Percentiles rank a stretch among this genome's conserved stretches.
Evolutionary conservation across 805 yeast species (phyloP).

Genomic region (Spathaspora girioi): DNA sequence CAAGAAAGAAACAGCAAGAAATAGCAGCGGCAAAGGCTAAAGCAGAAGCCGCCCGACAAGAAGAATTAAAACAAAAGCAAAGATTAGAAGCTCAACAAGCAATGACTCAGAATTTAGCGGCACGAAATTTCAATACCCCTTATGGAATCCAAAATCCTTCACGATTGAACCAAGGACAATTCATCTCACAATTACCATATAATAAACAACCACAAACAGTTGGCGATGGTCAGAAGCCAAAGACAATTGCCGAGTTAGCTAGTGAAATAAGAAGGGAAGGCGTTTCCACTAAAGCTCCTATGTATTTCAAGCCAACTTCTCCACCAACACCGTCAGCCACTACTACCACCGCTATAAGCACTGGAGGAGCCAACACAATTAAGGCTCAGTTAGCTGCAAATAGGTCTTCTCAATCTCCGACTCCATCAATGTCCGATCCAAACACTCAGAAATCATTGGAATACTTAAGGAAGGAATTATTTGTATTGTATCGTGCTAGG

Average conservation of each 20-base stretch:
- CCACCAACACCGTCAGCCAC: constrained; percentile 7
- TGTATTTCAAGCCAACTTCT: constrained; percentile 25
- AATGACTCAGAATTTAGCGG: constrained; percentile 17
- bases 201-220: constrained; percentile 4
- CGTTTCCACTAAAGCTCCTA: constrained; percentile 25
- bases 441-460: constrained; percentile 60
- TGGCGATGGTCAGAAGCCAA: constrained; percentile 24
- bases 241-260: constrained; percentile 41
- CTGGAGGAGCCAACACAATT: constrained; percentile 24
- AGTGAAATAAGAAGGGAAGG: constrained; percentile 38
- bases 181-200: constrained; percentile 10
- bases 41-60: constrained; percentile 50
- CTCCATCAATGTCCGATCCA: constrained; percentile 9
- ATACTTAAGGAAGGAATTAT: constrained; percentile 81
- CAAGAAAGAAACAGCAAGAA: constrained; percentile 60
- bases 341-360: too few relatives aligned
- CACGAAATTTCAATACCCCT: constrained; percentile 22
- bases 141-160: constrained; percentile 19
- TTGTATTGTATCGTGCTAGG: constrained; percentile 73
- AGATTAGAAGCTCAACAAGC: constrained; percentile 28
- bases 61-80: constrained; percentile 47
- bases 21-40: constrained; percentile 57
- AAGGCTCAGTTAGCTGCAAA: constrained; percentile 48
- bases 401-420: constrained; percentile 23
- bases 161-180: constrained; percentile 17